Base-by-base conservation (phyloP, 2,329 filamentous ascomycete species). In the Plenodomus biglobosus region DNA sequence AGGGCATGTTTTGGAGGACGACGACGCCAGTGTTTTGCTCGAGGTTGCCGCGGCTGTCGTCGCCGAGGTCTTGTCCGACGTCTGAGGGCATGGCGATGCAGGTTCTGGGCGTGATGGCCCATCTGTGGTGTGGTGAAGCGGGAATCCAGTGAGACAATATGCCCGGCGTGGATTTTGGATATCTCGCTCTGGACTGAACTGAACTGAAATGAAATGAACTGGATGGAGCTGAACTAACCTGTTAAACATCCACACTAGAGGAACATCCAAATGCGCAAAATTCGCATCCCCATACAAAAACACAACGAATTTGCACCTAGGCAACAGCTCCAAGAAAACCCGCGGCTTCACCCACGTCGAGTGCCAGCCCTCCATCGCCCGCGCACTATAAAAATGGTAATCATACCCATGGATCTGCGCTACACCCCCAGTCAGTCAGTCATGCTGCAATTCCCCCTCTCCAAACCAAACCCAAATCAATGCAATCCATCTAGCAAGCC, bases 161-260 rank as follows among this genome's bases (percentile, higher is more conserved):
- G n/a, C n/a, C n/a, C n/a, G n/a, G n/a, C n/a, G n/a, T n/a, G n/a
- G n/a, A n/a, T n/a, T n/a, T n/a, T n/a, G n/a, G n/a, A n/a, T n/a
- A n/a, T n/a, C n/a, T n/a, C n/a, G n/a, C n/a, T n/a, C n/a, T n/a
- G n/a, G n/a, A n/a, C n/a, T n/a, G n/a, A n/a, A n/a, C n/a, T n/a
- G n/a, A n/a, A n/a, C n/a, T n/a, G n/a, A n/a, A n/a, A n/a, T n/a
- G n/a, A n/a, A n/a, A n/a, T n/a, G n/a, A n/a, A n/a, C n/a, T n/a
- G n/a, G n/a, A n/a, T n/a, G n/a, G n/a, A n/a, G n/a, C n/a, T n/a
- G n/a, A n/a, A 24, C 22, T 24, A 10, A 24, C 22, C 22, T 24
- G 53, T 75, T 76, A 54, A 78, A 67, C 2, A 78, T 68, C 71
- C 74, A 78, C 61, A 78, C 76, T 13, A 77, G 42, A 2, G 76